Percentiles rank a stretch among this genome's conserved stretches.
Conservation (phyloP, 495 filamentous ascomycete species). For the Annulohypoxylon bovei region DNA sequence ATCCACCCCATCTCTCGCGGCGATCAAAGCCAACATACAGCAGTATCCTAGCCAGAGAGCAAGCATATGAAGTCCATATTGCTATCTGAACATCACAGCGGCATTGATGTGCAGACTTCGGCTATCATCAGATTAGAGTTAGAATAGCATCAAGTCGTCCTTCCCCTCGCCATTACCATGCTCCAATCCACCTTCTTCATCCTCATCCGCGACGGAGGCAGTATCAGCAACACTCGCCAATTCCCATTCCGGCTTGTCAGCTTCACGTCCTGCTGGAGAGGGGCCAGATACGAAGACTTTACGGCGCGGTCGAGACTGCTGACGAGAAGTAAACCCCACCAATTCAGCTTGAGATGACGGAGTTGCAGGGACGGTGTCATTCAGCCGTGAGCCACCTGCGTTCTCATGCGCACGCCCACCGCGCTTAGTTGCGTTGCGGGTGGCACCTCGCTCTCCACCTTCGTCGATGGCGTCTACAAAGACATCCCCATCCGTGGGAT, state of each 20-base stretch:
- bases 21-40: neutral
- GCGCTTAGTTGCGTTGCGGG: neutral
- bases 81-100: neutral
- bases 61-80: neutral
- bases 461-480: neutral
- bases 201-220: neutral
- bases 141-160: conserved; percentile 16
- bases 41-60: neutral
- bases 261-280: neutral
- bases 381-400: neutral
- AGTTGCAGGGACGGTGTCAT: neutral
- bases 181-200: neutral
- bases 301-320: neutral
- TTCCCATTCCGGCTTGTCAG: conserved; percentile 31
- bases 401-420: neutral
- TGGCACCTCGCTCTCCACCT: neutral
- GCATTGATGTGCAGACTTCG: neutral
- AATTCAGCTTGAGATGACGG: neutral
- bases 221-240: neutral
- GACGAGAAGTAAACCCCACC: neutral
- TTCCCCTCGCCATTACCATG: neutral
- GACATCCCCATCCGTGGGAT: neutral
- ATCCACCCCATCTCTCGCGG: neutral
- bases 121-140: neutral
- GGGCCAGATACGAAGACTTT: neutral